Evolutionary conservation across 164 flowering plant species (phyloP), one percentile per base, ranked within the genome.

Genomic region (Vitis riparia): DNA sequence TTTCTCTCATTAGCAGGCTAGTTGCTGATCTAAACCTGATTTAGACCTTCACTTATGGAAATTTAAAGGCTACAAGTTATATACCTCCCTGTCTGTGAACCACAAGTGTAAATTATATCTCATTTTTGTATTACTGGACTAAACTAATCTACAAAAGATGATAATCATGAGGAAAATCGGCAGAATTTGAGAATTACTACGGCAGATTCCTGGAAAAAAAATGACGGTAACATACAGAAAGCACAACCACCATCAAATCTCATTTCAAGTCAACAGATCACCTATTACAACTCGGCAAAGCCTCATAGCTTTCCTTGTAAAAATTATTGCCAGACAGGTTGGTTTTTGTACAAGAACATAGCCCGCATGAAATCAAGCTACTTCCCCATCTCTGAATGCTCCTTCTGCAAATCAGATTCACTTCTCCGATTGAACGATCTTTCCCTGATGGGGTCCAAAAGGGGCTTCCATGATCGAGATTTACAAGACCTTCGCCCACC

Each of bases 361-460:
- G 9, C 61, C 23, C 17, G 8, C 61, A 70, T 63, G 9, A 44
- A 50, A 15, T 10, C 51, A 12, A 70, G 13, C 12, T 58, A 19
- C 14, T 59, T 67, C 30, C 19, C 16, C 14, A 2, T 11, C 19
- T 32, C 50, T 15, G 3, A 5, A 10, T 49, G 47, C 19, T 57
- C 47, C 3, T 58, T 52, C 15, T 62, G 76, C 63, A 77, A 68
- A 67, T 79, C 86, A 1, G 86, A 80, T 71, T 80, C 85, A 55
- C 79, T 72, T 47, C 82, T 77, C 53, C 78, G 59, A 44, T 59
- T 72, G 11, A 81, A 75, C 2, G 91, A 84, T 32, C 11, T 76
- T 69, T 87, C 91, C 23, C 72, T 72, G 37, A 87, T 85, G 13
- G 88, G 76, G 53, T 82, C 82, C 66, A 87, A 75, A 32, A 79